These are phyloP conservation scores for Aspergillus udagawae DNA, from an alignment of 2,329 filamentous ascomycete species.

Conservation along the genomic window DNA sequence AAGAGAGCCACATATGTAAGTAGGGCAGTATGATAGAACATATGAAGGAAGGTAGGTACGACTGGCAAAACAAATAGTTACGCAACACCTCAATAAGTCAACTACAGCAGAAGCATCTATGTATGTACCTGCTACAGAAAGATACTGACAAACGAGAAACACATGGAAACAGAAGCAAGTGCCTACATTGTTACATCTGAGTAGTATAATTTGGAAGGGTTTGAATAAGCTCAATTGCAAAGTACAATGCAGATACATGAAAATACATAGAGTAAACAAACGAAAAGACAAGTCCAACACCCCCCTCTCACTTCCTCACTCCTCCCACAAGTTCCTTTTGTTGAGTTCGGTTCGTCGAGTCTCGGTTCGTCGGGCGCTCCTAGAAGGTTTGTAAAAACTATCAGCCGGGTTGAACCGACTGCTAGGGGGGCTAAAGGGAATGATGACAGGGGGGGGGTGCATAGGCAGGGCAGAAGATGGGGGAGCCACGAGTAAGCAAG, in stretches of 20 bases:
- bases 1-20: not conserved
- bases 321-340: not conserved
- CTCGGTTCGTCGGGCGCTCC: not conserved
- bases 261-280: not conserved
- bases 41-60: not conserved
- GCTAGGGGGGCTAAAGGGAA: not conserved
- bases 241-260: not conserved
- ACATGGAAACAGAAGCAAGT: not conserved
- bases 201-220: not conserved
- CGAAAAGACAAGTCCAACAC: not conserved
- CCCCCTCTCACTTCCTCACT: not conserved
- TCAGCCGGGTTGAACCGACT: not conserved
- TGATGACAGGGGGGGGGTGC: not conserved
- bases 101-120: not conserved
- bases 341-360: not conserved
- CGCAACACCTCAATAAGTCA: not conserved
- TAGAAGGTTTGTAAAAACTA: not conserved
- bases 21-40: not conserved
- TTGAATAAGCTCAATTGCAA: not conserved
- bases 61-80: not conserved
- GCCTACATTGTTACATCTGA: not conserved
- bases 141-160: not conserved
- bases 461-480: not conserved
- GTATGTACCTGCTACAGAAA: not conserved
- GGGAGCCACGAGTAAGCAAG: not conserved